Base-by-base conservation (phyloP, 2,329 filamentous ascomycete species). In the Tolypocladium inflatum region DNA sequence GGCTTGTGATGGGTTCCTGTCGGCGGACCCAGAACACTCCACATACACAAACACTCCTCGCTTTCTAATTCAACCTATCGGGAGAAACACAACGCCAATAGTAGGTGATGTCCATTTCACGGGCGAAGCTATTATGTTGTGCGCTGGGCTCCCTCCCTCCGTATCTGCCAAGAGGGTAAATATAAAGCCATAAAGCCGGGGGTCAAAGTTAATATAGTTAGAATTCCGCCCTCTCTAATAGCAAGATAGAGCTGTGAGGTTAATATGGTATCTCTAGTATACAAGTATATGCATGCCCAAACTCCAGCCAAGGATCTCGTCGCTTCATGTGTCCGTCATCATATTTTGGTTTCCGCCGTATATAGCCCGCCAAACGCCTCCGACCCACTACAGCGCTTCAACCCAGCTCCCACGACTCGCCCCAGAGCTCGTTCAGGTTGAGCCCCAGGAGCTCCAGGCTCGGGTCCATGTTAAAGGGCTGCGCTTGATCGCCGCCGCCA, bases 361-460 rank as follows among this genome's bases (percentile, higher is more conserved):
- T 15, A 48, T 4, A 4, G n/a, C 21, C 4, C 21, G 23, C 15
- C 15, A 30, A 30, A 15, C 30, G 48, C 48, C 30, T 19, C n/a
- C 17, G 30, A 4, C 15, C 17, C 26, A 21, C 9, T 9, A 21
- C 19, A 19, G 10, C 48, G 19, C 48, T 7, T 52, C 23, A 74
- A 58, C 72, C 73, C 60, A 74, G 65, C 62, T 76, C 74, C 75
- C 75, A 77, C 56, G 73, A 73, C 61, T 80, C 79, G 45, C 78
- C 80, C 80, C 80, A 83, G 56, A 83, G 71, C 62, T 82, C 80
- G 60, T 81, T 81, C 55, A 83, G 67, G 61, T 82, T 80, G 57
- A 80, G 72, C 4, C 80, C 80, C 54, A 82, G 68, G 50, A 80
- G 69, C 64, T 82, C 80, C 55, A 82, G 74, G 63, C 76, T 81